Conservation (phyloP, 2,329 filamentous ascomycete species). For the Teratosphaeria zuluensis region DNA sequence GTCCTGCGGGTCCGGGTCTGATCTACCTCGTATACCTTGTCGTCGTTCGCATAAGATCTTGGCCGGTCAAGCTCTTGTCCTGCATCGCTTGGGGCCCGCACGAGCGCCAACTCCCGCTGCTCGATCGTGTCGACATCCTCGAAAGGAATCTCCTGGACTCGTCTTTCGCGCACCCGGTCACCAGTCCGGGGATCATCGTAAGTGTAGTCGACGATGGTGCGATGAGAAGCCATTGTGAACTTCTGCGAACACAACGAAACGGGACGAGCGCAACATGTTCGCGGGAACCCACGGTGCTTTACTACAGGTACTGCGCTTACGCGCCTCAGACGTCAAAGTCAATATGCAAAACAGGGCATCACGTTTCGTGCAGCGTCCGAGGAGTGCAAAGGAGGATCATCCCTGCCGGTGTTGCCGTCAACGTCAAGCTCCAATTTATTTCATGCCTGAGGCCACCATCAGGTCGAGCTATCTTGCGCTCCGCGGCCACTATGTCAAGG, state of each 20-base stretch:
- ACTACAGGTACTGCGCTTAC: background rate
- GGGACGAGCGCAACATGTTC: background rate
- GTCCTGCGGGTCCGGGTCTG: background rate
- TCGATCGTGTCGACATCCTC: constrained; percentile 6
- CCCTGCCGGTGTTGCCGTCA: background rate
- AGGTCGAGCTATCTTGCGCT: too few relatives aligned
- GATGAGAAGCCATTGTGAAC: background rate
- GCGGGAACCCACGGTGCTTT: background rate
- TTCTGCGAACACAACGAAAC: background rate
- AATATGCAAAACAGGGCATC: background rate
- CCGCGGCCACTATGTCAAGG: too few relatives aligned
- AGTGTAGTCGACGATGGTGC: constrained; percentile 4
- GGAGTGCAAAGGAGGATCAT: background rate
- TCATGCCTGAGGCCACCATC: background rate
- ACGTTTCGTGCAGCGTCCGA: background rate
- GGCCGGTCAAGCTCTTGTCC: background rate
- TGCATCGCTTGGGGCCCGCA: background rate
- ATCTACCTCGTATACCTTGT: background rate
- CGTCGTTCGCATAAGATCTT: background rate
- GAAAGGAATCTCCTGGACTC: constrained; percentile 9
- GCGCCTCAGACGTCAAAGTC: background rate
- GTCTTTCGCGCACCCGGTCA: constrained; percentile 2
- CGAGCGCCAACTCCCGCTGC: constrained; percentile 7
- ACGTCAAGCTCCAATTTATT: background rate
- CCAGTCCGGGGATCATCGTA: constrained; percentile 7